Base-by-base conservation (phyloP, 2,329 filamentous ascomycete species). In the Fusarium bulbicola region DNA sequence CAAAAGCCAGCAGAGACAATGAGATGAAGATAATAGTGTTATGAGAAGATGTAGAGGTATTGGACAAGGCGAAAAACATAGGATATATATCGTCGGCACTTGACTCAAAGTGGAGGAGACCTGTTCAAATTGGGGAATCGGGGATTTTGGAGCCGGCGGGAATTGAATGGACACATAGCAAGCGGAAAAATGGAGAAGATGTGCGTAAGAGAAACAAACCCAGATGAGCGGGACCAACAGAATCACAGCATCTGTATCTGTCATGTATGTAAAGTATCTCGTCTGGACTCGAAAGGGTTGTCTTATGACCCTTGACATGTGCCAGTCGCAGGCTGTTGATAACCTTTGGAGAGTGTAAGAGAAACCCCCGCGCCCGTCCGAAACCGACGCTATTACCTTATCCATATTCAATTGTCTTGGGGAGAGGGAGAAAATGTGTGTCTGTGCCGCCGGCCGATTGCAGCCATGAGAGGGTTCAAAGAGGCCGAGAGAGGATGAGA, bases 21-120 rank as follows among this genome's bases (percentile, higher is more conserved):
- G 24, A 5, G 11, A 36, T 20, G 26, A 37, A 14, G 20, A 39
- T 21, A 45, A 45, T 28, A 14, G 4, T 21, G 2, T 16, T 16
- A 4, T 21, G 30, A 30, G 9, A 43, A 64, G 24, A 58, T 58
- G 10, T 45, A 62, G 59, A 43, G 68, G 59, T 78, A 77, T 59
- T 45, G 46, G 39, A 59, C 50, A 61, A 62, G 68, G 73, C 68
- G 74, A 77, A 76, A 78, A 78, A 78, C 59, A 78, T 78, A 78
- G 76, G 76, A 68, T 57, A 65, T 64, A 63, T 74, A 63, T 62
- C 49, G 67, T 65, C 68, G 72, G 72, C 65, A 74, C 49, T 74
- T 74, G 68, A 15, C 65, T 40, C 40, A 43, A 68, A 53, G 66
- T 69, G 66, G 66, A 69, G 65, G 65, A 52, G 40, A 63, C 36